A percentile compares a stretch with the other conserved stretches of the same genome.
Evolutionary conservation across 1,284 basidiomycete genomes (phyloP).

Genomic region (Trametes pubescens): DNA sequence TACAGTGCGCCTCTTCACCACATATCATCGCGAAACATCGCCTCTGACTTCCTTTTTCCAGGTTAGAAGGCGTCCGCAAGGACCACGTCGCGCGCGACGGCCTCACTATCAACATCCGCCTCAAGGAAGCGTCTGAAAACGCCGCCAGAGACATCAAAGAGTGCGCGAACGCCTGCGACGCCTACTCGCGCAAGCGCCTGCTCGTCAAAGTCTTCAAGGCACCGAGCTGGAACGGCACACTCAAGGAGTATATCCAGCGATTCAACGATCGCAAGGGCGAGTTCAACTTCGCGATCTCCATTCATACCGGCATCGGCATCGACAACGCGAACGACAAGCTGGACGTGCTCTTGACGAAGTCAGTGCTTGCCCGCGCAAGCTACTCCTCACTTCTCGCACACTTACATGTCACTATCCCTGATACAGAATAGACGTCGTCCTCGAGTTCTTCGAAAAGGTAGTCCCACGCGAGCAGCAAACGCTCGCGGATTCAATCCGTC

Average conservation of each 20-base stretch:
- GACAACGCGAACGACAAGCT: constrained; percentile 45
- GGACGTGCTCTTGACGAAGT: constrained; percentile 16
- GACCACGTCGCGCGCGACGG: constrained; percentile 32
- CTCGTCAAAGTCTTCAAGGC: constrained; percentile 48
- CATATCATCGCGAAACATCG: background rate
- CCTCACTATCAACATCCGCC: constrained; percentile 27
- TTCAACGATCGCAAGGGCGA: constrained; percentile 45
- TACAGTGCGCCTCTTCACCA: constrained; percentile 43
- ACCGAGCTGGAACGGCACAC: constrained; percentile 45
- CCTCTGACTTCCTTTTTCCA: background rate
- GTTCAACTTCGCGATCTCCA: constrained; percentile 42
- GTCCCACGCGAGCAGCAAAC: constrained; percentile 26
- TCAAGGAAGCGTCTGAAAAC: constrained; percentile 28
- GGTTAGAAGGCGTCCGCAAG: constrained; percentile 2
- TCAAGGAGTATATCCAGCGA: constrained; percentile 41
- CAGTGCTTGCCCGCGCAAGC: background rate
- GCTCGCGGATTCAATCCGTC: constrained; percentile 26
- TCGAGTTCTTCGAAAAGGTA: constrained; percentile 29
- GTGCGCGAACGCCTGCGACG: constrained; percentile 43
- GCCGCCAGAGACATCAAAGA: constrained; percentile 41
- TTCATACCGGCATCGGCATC: constrained; percentile 46
- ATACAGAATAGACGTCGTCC: constrained; percentile 21
- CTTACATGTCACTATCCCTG: background rate
- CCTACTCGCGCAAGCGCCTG: constrained; percentile 39
- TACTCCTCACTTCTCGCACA: background rate